Base-by-base conservation (phyloP, 768 basidiomycete species). In the Lentinula raphanica region DNA sequence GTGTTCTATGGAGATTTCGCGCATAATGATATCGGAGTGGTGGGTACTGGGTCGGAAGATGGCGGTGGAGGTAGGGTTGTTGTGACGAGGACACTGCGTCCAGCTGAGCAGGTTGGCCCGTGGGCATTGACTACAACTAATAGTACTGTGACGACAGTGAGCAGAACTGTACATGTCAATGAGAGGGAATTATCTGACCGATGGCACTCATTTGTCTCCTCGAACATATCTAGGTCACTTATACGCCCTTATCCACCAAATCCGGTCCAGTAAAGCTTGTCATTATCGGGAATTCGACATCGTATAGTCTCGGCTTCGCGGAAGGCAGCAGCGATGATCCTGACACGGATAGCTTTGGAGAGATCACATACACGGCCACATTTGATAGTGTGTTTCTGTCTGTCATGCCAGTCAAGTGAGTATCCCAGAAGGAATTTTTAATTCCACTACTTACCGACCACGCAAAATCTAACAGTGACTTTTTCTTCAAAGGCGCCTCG, bases 1-100 rank as follows among this genome's bases (percentile, higher is more conserved):
- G 64, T 73, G 3, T 74, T 72, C 39, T 74, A 74, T 35, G 69
- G 71, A 11, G 74, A 75, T 58, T 60, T 63, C 17, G 60, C 74
- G 56, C 74, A 76, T 59, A 73, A 74, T 59, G 74, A 75, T 57
- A 71, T 76, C 36, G 73, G 64, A 0, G 60, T 76, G 0, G 54
- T 64, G 3, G 71, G 72, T 12, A 65, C 50, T 32, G n/a, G n/a
- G n/a, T 38, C 58, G 19, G 60, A 60, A 19, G 60, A 60, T 23
- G 68, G 66, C 7, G 40, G 54, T 9, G 63, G 61, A 3, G 65
- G 59, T 29, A 59, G 71, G 50, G 65, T 59, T 49, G 63, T 75
- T 29, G 60, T 72, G 9, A 64, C 70, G 19, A 60, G 75, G 49
- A 68, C 65, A 21, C 69, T 67, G 32, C 60, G 63, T 8, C 67